phyloP scores from a whole-genome alignment of 2,329 filamentous ascomycete species.

The Plenodomus biglobosus region DNA sequence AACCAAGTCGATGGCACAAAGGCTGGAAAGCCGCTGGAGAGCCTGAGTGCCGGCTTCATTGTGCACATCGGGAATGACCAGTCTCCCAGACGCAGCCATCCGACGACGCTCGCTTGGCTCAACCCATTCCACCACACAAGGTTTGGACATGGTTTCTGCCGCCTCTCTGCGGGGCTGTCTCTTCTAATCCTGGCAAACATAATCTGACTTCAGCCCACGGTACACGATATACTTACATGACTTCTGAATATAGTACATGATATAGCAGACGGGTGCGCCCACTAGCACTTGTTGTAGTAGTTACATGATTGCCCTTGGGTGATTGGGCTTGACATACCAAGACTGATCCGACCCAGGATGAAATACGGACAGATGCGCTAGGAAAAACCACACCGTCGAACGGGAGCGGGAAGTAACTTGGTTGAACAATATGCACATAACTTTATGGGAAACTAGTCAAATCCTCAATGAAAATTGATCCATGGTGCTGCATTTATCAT shows the following conservation, averaged over 20 bases:
- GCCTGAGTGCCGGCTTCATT: too few relatives aligned
- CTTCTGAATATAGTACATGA: too few relatives aligned
- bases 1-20: neutral
- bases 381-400: slow-evolving; percentile 30
- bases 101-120: neutral
- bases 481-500: neutral
- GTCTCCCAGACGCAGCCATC: neutral
- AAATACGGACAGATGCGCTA: slow-evolving; percentile 28
- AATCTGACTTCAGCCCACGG: too few relatives aligned
- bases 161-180: too few relatives aligned
- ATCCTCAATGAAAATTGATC: neutral
- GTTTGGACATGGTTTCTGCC: neutral
- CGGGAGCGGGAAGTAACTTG: slow-evolving; percentile 36
- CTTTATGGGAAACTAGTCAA: slow-evolving; percentile 3
- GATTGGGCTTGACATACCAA: neutral
- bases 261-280: neutral
- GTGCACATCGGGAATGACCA: too few relatives aligned
- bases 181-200: too few relatives aligned
- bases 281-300: slow-evolving; percentile 5
- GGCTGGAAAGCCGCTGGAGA: neutral
- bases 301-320: neutral
- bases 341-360: slow-evolving; percentile 37
- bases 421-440: slow-evolving; percentile 23
- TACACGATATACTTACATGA: too few relatives aligned
- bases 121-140: neutral